Conservation (phyloP, 164 flowering plant genomes). For the Malania oleifera region DNA sequence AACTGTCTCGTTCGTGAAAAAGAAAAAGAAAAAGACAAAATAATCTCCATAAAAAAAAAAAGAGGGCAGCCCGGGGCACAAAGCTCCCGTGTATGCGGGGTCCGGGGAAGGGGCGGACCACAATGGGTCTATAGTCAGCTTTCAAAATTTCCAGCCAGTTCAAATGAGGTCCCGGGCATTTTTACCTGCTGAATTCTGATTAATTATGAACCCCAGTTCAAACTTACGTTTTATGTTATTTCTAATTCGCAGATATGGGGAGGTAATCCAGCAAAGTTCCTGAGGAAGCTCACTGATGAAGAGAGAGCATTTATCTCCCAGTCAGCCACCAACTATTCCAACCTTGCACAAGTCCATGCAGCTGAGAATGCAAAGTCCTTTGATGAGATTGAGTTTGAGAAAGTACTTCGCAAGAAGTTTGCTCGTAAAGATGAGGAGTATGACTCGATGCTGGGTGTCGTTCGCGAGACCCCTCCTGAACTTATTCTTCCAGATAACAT, state of each 20-base stretch:
- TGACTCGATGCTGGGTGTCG: slow-evolving; percentile 77
- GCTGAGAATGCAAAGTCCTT: slow-evolving; percentile 84
- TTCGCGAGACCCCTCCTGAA: slow-evolving; percentile 72
- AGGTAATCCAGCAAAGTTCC: slow-evolving; percentile 92
- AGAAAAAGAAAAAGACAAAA: no score
- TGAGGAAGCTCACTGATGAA: slow-evolving; percentile 86
- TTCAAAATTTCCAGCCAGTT: no score
- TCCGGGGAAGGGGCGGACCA: no score
- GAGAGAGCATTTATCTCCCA: slow-evolving; percentile 78
- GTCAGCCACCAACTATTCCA: slow-evolving; percentile 82
- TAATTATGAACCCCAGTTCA: neutral
- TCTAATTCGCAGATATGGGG: slow-evolving; percentile 95
- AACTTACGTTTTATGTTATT: neutral
- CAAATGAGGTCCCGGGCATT: no score
- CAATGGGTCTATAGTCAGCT: no score
- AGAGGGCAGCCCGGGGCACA: no score
- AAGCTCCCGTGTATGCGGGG: no score
- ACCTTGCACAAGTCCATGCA: slow-evolving; percentile 86
- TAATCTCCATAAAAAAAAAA: no score
- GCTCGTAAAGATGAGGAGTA: slow-evolving; percentile 86
- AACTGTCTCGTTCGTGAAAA: no score
- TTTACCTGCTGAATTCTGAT: neutral
- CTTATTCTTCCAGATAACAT: slow-evolving; percentile 73
- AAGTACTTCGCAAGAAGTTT: slow-evolving; percentile 80
- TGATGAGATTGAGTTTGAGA: slow-evolving; percentile 87